Conservation (phyloP, 2,329 filamentous ascomycete genomes). For the Alternaria alternata region DNA sequence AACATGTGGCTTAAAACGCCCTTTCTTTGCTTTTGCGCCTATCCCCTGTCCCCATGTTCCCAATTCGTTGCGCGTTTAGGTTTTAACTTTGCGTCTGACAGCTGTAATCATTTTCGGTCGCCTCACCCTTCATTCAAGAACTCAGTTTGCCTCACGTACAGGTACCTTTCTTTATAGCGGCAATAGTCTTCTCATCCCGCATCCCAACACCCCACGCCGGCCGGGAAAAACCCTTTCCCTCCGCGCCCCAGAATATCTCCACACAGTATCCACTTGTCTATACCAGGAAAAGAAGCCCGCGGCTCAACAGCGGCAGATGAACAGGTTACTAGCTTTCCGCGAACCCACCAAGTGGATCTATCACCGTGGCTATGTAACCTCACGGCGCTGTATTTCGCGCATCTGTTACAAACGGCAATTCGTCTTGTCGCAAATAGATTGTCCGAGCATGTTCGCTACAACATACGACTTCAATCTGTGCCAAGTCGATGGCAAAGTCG, state of each 20-base stretch:
- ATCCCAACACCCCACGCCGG: conserved; percentile 12
- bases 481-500: neutral
- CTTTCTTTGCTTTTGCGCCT: neutral
- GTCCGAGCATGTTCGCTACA: neutral
- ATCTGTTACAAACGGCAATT: neutral
- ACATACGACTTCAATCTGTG: neutral
- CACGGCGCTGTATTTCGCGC: conserved; percentile 1
- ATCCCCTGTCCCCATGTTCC: neutral
- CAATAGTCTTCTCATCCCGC: neutral
- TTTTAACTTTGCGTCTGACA: neutral
- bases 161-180: neutral
- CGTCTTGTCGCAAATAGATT: neutral
- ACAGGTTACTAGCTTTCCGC: conserved; percentile 4
- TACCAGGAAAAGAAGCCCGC: conserved; percentile 21
- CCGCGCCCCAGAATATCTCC: conserved; percentile 20
- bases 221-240: conserved; percentile 16
- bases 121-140: neutral
- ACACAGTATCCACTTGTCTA: conserved; percentile 30
- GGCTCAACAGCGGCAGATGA: conserved; percentile 29
- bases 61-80: neutral
- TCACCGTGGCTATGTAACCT: conserved; percentile 10
- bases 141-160: neutral
- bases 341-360: conserved; percentile 13
- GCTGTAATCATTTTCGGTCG: neutral
- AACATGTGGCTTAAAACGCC: conserved; percentile 6